These are phyloP conservation scores for Coffea eugenioides DNA, from an alignment of 257 asterid species.

Conservation along the genomic window DNA sequence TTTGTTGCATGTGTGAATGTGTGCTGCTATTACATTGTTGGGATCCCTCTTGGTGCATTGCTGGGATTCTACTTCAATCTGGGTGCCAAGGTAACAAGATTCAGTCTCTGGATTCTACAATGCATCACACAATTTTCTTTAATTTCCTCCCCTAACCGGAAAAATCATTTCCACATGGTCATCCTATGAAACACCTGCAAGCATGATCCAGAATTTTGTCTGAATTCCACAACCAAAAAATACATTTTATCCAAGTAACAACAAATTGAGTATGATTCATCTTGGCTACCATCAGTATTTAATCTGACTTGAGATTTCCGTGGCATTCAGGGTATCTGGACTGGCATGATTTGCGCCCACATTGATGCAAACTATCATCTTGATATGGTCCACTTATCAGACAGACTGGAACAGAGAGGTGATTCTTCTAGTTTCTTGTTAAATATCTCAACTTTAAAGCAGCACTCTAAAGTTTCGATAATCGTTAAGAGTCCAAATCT, in stretches of 20 bases:
- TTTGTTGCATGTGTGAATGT: conserved; percentile 39
- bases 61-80: conserved; percentile 28
- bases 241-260: too few species aligned
- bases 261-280: too few species aligned
- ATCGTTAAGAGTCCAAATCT: too few species aligned
- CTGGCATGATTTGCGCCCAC: conserved; percentile 71
- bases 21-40: conserved; percentile 36
- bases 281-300: background rate
- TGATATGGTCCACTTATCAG: conserved; percentile 53
- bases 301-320: background rate
- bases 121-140: background rate
- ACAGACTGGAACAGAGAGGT: conserved; percentile 72
- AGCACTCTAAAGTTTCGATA: background rate
- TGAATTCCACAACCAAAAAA: too few species aligned
- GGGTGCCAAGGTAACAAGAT: conserved; percentile 30
- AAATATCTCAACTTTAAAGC: background rate
- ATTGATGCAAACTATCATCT: conserved; percentile 53
- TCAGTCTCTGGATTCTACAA: background rate
- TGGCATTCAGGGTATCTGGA: conserved; percentile 59
- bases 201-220: too few species aligned
- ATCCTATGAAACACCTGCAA: too few species aligned
- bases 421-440: background rate
- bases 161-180: too few species aligned
- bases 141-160: background rate
- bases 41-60: conserved; percentile 32